Percentiles rank a stretch among this genome's conserved stretches.
Conservation (phyloP, 2,329 filamentous ascomycete species). For the Mariannaea sp. region DNA sequence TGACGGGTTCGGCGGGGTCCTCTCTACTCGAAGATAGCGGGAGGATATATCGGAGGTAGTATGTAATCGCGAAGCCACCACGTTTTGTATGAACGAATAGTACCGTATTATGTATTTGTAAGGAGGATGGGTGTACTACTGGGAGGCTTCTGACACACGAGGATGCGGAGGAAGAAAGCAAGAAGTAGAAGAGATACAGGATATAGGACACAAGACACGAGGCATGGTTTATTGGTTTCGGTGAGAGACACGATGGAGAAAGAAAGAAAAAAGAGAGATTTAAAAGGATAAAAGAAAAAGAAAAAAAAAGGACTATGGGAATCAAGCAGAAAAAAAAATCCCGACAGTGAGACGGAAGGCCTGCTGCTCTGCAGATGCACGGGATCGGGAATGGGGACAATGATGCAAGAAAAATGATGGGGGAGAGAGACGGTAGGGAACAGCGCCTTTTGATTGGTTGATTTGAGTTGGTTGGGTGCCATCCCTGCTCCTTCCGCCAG, state of each 20-base stretch:
- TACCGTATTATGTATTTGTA: neutral
- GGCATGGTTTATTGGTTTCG: neutral
- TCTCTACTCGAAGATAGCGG: conserved; percentile 7
- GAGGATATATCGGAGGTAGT: conserved; percentile 1
- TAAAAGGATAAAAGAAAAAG: too few relatives aligned
- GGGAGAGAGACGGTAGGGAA: conserved; percentile 7
- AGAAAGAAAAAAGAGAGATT: too few relatives aligned
- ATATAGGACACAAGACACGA: neutral
- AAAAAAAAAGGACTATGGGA: too few relatives aligned
- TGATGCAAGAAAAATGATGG: conserved; percentile 9
- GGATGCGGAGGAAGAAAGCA: neutral
- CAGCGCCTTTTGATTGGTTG: conserved; percentile 28
- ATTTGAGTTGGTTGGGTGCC: too few relatives aligned
- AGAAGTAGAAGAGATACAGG: neutral
- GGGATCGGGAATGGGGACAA: conserved; percentile 19
- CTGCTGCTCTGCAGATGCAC: conserved; percentile 21
- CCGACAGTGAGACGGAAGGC: too few relatives aligned
- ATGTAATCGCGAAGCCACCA: too few relatives aligned
- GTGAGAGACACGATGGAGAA: conserved; percentile 14
- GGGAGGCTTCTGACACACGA: conserved; percentile 1
- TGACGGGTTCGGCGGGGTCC: conserved; percentile 18
- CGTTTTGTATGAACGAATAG: neutral
- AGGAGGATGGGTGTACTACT: too few relatives aligned
- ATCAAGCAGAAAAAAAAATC: too few relatives aligned
- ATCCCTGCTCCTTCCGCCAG: too few relatives aligned